Evolutionary conservation across 1,139 yeast species (phyloP), one percentile per base, ranked within the genome.

Genomic region (Spencermartinsiella ligniputridi): DNA sequence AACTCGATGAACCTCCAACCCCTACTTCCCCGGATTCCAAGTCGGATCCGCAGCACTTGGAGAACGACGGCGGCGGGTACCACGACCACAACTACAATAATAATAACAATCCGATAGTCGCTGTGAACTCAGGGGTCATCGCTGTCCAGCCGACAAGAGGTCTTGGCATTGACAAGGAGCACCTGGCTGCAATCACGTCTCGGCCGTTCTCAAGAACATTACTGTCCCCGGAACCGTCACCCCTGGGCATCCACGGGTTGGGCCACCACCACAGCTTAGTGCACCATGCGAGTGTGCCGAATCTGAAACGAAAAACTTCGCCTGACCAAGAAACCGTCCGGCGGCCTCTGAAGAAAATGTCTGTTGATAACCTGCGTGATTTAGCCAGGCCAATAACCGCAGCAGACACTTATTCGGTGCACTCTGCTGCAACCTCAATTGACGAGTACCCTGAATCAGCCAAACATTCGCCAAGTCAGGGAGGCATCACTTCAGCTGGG

Each of bases 1-100:
- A 94, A 27, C 92, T 85, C 48, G 92, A 76, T 0, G 98, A 86
- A 0, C 98, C 97, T 27, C 87, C 76, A 0, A 92, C 69, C 9
- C 40, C 40, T 3, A 37, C 40, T 6, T 37, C 40, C 17, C 43
- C 40, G 22, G 33, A 41, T 19, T 19, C 35, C 12, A 38, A 35
- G 19, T 27, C 32, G n/a, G n/a, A n/a, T n/a, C n/a, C n/a, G n/a
- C n/a, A n/a, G n/a, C n/a, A n/a, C n/a, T n/a, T n/a, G n/a, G n/a
- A n/a, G n/a, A n/a, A n/a, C n/a, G n/a, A n/a, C n/a, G n/a, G n/a
- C n/a, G n/a, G n/a, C n/a, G n/a, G n/a, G n/a, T n/a, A n/a, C n/a
- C n/a, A n/a, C n/a, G n/a, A n/a, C n/a, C n/a, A n/a, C n/a, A n/a
- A n/a, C n/a, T n/a, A n/a, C n/a, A n/a, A n/a, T n/a, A n/a, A n/a